Percentiles rank a stretch among this genome's conserved stretches.
Conservation (phyloP, 768 basidiomycete species). For the Serendipita sp. region DNA sequence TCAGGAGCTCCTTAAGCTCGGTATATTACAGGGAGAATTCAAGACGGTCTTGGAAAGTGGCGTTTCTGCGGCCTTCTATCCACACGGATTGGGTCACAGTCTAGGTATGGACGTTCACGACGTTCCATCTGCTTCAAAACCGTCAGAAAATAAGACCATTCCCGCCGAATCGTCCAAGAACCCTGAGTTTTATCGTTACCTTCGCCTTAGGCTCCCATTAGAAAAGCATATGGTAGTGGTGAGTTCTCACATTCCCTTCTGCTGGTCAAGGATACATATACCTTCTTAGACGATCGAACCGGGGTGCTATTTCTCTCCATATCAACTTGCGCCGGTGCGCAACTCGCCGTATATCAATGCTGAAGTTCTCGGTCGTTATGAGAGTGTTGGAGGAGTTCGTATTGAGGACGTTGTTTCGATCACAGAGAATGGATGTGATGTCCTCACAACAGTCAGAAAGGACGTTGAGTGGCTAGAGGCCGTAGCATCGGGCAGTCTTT, state of each 20-base stretch:
- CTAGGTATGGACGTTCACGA: conserved; percentile 93
- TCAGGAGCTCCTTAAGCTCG: conserved; percentile 62
- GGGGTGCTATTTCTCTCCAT: conserved; percentile 72
- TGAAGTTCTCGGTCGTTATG: conserved; percentile 51
- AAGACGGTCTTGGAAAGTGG: conserved; percentile 62
- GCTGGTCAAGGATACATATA: neutral
- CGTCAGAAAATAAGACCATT: conserved; percentile 34
- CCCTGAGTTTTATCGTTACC: conserved; percentile 57
- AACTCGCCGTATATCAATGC: conserved; percentile 52
- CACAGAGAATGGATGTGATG: conserved; percentile 56
- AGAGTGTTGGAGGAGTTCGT: conserved; percentile 74
- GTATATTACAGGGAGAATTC: conserved; percentile 66
- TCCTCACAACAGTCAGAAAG: conserved; percentile 71
- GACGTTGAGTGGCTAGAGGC: conserved; percentile 70
- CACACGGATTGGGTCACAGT: conserved; percentile 83
- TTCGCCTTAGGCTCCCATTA: conserved; percentile 62
- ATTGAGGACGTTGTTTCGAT: conserved; percentile 88
- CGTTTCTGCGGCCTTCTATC: conserved; percentile 69
- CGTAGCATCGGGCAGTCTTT: conserved; percentile 50
- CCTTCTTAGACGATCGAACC: conserved; percentile 68
- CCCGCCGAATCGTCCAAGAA: conserved; percentile 23
- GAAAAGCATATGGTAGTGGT: conserved; percentile 75
- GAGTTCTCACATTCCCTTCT: conserved; percentile 18
- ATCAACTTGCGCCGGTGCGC: conserved; percentile 50
- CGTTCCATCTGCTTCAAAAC: conserved; percentile 68